Conservation (phyloP, 345 rosid genomes). For the Bruguiera sexangula region DNA sequence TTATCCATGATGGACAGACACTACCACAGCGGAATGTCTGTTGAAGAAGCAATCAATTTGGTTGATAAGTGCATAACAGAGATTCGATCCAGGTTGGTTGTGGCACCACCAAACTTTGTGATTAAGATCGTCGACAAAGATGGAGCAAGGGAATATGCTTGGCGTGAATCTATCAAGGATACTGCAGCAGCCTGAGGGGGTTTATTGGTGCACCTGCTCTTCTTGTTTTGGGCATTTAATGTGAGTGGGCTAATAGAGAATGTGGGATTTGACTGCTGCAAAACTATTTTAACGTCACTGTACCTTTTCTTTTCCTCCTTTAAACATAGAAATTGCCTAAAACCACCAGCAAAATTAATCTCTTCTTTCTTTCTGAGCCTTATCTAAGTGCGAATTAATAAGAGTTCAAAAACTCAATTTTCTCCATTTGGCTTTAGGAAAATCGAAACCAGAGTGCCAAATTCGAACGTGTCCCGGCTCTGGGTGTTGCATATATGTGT, state of each 20-base stretch:
- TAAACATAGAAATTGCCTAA: too few species aligned
- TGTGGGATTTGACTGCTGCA: neutral
- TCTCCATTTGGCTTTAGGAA: too few species aligned
- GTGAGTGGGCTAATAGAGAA: neutral
- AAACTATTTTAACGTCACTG: neutral
- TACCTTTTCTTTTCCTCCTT: too few species aligned
- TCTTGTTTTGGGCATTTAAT: neutral
- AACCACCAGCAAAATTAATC: too few species aligned
- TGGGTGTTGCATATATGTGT: too few species aligned
- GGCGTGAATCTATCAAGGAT: slow-evolving; percentile 82
- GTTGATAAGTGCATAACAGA: slow-evolving; percentile 87
- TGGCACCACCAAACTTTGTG: slow-evolving; percentile 92
- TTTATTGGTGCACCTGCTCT: neutral
- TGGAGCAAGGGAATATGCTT: slow-evolving; percentile 77
- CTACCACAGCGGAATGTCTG: slow-evolving; percentile 82
- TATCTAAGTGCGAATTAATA: too few species aligned
- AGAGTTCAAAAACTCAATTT: too few species aligned
- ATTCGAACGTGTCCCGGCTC: too few species aligned
- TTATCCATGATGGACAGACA: slow-evolving; percentile 96
- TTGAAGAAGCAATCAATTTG: slow-evolving; percentile 77
- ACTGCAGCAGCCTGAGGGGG: slow-evolving; percentile 1
- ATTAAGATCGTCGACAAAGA: slow-evolving; percentile 94
- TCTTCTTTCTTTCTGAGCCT: too few species aligned
- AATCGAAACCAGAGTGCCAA: too few species aligned
- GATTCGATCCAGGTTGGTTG: slow-evolving; percentile 84